phyloP scores from a whole-genome alignment of 768 basidiomycete genomes.

The Tulasnella sp. region DNA sequence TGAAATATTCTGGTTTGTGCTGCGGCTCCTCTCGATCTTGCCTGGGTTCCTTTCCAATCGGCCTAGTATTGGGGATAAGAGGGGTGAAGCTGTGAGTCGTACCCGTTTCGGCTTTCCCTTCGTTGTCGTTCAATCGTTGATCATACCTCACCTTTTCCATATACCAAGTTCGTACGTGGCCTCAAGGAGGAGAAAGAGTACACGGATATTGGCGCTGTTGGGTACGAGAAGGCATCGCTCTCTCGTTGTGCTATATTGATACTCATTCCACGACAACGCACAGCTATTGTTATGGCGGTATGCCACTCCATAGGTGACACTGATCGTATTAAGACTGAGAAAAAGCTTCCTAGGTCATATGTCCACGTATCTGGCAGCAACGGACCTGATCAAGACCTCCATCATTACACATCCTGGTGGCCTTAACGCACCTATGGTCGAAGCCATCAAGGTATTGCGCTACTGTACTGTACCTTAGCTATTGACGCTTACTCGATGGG shows the following conservation, averaged over 20 bases:
- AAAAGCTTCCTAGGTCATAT: slow-evolving; percentile 26
- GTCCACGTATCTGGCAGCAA: slow-evolving; percentile 28
- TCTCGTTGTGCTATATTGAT: background rate
- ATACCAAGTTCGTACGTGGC: slow-evolving; percentile 32
- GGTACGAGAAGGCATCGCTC: slow-evolving; percentile 28
- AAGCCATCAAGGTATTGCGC: slow-evolving; percentile 23
- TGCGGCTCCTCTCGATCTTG: slow-evolving; percentile 25
- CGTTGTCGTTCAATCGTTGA: background rate
- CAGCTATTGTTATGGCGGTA: slow-evolving; percentile 39
- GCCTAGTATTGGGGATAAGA: background rate
- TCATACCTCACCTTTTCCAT: background rate
- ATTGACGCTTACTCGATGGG: background rate
- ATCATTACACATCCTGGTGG: slow-evolving; percentile 39
- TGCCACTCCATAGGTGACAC: background rate
- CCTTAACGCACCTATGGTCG: slow-evolving; percentile 28
- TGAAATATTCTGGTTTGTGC: slow-evolving; percentile 25
- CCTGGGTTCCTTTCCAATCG: background rate
- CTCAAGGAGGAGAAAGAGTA: slow-evolving; percentile 36
- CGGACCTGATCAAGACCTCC: slow-evolving; percentile 33
- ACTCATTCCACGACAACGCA: background rate
- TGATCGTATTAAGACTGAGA: background rate
- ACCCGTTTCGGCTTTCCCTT: background rate
- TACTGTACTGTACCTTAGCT: background rate
- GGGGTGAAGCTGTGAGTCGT: background rate
- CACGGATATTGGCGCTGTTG: slow-evolving; percentile 38